Evolutionary conservation across 495 filamentous ascomycete species (phyloP), one percentile per base, ranked within the genome.

Genomic region (Ramalina peruviana): DNA sequence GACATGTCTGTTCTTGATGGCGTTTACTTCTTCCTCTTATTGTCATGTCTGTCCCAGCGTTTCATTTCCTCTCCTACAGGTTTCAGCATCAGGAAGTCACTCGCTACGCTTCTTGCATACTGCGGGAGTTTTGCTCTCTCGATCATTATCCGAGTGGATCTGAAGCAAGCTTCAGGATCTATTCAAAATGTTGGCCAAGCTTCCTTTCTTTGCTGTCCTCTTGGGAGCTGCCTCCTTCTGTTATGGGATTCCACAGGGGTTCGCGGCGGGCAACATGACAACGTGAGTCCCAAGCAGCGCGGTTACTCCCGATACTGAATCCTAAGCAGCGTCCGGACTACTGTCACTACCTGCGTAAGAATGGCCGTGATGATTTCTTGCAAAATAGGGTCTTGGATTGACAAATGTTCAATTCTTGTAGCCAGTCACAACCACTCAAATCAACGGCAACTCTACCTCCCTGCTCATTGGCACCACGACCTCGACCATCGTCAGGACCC

Each of bases 51-150:
- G 40, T 30, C 27, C 38, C 52, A 13, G 43, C 20, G n/a, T 20
- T 48, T 23, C 38, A 33, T 50, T 43, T 36, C 38, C 43, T 43
- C 37, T 47, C 46, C 38, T 10, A 13, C 17, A 45, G 36, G 19
- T 39, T 50, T 30, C 25, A 19, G 26, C 33, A 27, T 38, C 11
- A 42, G 48, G 55, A 46, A 55, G 51, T 60, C 55, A 45, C 55
- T 60, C 58, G 55, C 58, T 60, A 60, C 55, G 55, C 48, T 58
- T 55, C 55, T 52, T 53, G 42, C 42, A 45, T 45, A 25, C 21
- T 7, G 30, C 30, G 12, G 12, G 30, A 33, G 12, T 49, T 43
- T 12, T 20, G 11, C 7, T 17, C 42, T 38, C 37, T 48, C 46
- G 43, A 33, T 45, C 13, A 21, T 23, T 13, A 15, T 48, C 26